Percentiles rank a stretch among this genome's conserved stretches.
Evolutionary conservation across 768 basidiomycete genomes (phyloP).

Genomic region (Phylloporus sp.): DNA sequence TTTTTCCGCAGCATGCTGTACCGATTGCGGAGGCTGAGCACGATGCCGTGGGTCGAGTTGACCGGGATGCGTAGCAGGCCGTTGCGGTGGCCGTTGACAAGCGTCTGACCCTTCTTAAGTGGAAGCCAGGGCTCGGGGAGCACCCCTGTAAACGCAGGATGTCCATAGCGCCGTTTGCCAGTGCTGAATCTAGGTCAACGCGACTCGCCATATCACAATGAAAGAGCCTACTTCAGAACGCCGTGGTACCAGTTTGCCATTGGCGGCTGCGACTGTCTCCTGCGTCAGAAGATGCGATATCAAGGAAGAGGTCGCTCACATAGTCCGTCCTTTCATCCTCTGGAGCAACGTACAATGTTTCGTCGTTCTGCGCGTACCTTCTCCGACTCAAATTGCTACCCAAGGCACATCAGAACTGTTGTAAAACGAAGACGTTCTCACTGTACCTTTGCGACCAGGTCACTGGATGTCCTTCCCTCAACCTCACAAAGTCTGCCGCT

Average conservation of each 20-base stretch:
- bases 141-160: conserved; percentile 91
- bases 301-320: conserved; percentile 36
- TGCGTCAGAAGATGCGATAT: conserved; percentile 3
- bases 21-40: conserved; percentile 76
- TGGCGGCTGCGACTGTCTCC: conserved; percentile 81
- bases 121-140: conserved; percentile 95
- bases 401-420: background rate
- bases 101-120: conserved; percentile 74
- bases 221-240: conserved; percentile 69
- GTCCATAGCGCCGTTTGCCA: conserved; percentile 91
- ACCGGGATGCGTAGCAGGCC: conserved; percentile 36
- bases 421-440: background rate
- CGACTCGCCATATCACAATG: background rate
- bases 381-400: conserved; percentile 76
- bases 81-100: conserved; percentile 50
- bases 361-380: conserved; percentile 90
- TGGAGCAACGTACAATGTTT: conserved; percentile 91
- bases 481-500: conserved; percentile 68
- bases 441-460: conserved; percentile 81
- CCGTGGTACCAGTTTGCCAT: conserved; percentile 95
- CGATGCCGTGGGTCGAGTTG: conserved; percentile 61
- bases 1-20: conserved; percentile 49
- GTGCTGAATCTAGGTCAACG: conserved; percentile 48
- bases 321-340: conserved; percentile 93
- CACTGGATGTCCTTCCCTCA: conserved; percentile 82